These are phyloP conservation scores for Rhypophila decipiens DNA, from an alignment of 495 filamentous ascomycete species.

Conservation along the genomic window DNA sequence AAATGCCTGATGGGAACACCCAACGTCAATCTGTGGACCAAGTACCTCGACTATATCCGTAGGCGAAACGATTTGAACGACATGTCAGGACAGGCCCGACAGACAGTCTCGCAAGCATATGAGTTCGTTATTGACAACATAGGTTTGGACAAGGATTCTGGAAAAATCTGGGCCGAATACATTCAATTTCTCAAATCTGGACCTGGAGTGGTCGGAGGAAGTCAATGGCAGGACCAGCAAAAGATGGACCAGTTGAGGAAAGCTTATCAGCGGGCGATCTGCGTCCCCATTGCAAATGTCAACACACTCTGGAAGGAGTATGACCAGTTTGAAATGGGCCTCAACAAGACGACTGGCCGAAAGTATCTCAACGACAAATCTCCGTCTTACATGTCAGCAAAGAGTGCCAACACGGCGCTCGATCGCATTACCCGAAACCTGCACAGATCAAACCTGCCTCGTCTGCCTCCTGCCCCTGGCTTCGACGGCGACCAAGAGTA, in stretches of 20 bases:
- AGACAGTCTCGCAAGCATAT: slow-evolving; percentile 73
- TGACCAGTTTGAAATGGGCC: slow-evolving; percentile 83
- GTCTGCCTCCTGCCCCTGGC: slow-evolving; percentile 73
- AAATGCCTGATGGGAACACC: slow-evolving; percentile 65
- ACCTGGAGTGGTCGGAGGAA: slow-evolving; percentile 77
- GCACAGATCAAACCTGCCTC: slow-evolving; percentile 68
- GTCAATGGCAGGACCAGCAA: slow-evolving; percentile 89
- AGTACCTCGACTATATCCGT: slow-evolving; percentile 93
- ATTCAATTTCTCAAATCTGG: slow-evolving; percentile 81
- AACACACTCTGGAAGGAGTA: slow-evolving; percentile 94
- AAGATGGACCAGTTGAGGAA: slow-evolving; percentile 93
- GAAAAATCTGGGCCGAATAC: slow-evolving; percentile 87
- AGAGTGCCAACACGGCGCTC: slow-evolving; percentile 73
- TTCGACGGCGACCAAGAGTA: slow-evolving; percentile 86
- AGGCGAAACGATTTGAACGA: slow-evolving; percentile 85
- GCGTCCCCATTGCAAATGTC: slow-evolving; percentile 71
- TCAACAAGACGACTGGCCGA: slow-evolving; percentile 86
- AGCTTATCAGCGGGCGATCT: slow-evolving; percentile 82
- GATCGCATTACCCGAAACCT: slow-evolving; percentile 79
- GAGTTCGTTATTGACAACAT: slow-evolving; percentile 86
- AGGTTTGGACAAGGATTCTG: slow-evolving; percentile 88
- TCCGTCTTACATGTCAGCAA: slow-evolving; percentile 86
- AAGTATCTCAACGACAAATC: slow-evolving; percentile 91
- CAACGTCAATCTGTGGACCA: slow-evolving; percentile 79
- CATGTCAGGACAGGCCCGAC: slow-evolving; percentile 63